Evolutionary conservation across 1,284 basidiomycete species (phyloP).

Genomic region (Omphalotus olearius): DNA sequence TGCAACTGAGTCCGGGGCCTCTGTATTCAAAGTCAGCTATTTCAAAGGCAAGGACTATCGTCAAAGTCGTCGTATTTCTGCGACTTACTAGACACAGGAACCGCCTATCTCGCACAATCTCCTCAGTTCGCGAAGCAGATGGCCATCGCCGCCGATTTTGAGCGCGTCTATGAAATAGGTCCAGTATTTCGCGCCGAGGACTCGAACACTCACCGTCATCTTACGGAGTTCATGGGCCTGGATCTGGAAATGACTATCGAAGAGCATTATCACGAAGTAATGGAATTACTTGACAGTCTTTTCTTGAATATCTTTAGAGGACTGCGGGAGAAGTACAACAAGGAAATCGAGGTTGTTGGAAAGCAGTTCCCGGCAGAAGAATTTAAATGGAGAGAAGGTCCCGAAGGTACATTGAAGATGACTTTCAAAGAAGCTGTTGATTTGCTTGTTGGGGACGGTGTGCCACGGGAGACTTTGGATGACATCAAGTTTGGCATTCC

Average conservation of each 20-base stretch:
- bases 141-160: slow-evolving; percentile 98
- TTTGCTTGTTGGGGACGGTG: slow-evolving; percentile 81
- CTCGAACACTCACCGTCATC: slow-evolving; percentile 95
- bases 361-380: slow-evolving; percentile 90
- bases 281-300: slow-evolving; percentile 83
- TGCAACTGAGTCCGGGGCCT: slow-evolving; percentile 95
- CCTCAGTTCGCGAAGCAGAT: slow-evolving; percentile 99
- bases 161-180: slow-evolving; percentile 96
- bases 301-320: slow-evolving; percentile 83
- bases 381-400: slow-evolving; percentile 83
- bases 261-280: slow-evolving; percentile 96
- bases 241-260: slow-evolving; percentile 99
- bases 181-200: slow-evolving; percentile 98
- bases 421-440: slow-evolving; percentile 88
- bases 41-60: slow-evolving; percentile 72
- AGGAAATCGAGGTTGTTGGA: slow-evolving; percentile 79
- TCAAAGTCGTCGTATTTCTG: background rate
- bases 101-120: slow-evolving; percentile 92
- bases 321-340: slow-evolving; percentile 71
- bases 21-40: slow-evolving; percentile 97
- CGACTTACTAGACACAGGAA: slow-evolving; percentile 41
- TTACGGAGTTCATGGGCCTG: slow-evolving; percentile 98
- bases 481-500: slow-evolving; percentile 73
- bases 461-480: slow-evolving; percentile 69
- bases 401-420: slow-evolving; percentile 77